These are phyloP conservation scores for Trichophyton mentagrophytes DNA, from an alignment of 2,329 filamentous ascomycete species.

Conservation along the genomic window DNA sequence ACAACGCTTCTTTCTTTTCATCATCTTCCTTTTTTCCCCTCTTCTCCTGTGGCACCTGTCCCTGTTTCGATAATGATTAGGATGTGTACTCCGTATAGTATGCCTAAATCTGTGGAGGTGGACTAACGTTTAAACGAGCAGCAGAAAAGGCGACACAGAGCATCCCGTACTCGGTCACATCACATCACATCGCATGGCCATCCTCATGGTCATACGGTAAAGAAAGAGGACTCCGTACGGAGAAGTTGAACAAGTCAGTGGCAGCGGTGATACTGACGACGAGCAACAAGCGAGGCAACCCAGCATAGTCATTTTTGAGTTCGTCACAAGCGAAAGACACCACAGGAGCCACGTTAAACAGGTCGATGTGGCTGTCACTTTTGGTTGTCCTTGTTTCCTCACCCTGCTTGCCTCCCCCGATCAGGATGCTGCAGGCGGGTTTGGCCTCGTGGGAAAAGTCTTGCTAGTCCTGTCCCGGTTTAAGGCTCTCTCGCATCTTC, in stretches of 20 bases:
- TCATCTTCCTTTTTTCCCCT: neutral
- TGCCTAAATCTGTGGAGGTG: neutral
- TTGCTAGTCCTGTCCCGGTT: neutral
- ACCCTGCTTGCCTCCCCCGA: neutral
- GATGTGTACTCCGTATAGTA: too few species aligned
- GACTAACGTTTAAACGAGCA: neutral
- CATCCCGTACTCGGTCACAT: neutral
- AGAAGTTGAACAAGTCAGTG: neutral
- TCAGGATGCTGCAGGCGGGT: conserved; percentile 1
- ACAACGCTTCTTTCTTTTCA: neutral
- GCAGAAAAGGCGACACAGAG: neutral
- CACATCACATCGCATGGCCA: neutral
- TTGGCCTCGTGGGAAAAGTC: neutral
- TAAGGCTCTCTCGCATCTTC: neutral
- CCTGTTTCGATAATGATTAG: neutral
- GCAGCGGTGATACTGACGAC: neutral
- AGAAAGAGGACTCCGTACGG: neutral
- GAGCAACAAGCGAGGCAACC: neutral
- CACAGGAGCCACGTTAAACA: neutral
- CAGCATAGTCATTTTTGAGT: neutral
- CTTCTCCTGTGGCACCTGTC: neutral
- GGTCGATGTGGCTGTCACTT: neutral
- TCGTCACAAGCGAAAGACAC: conserved; percentile 1
- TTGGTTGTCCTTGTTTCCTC: neutral
- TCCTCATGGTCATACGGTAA: neutral